These are phyloP conservation scores for Penicillium nordicum DNA, from an alignment of 2,329 filamentous ascomycete species.

Conservation along the genomic window DNA sequence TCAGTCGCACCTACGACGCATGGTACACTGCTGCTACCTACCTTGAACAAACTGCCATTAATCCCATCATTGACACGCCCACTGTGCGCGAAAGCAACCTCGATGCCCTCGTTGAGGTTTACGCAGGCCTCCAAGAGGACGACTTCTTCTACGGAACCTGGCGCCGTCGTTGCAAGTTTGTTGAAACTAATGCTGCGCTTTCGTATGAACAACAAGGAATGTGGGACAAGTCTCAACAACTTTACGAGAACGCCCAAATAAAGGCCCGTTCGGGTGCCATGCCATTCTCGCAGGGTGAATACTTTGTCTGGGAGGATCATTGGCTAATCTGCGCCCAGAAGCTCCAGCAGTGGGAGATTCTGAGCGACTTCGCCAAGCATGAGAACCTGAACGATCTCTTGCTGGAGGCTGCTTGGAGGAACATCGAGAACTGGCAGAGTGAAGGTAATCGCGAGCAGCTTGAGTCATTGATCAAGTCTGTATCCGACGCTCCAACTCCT, in stretches of 20 bases:
- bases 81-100: slow-evolving; percentile 88
- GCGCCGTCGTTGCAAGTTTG: slow-evolving; percentile 90
- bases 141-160: slow-evolving; percentile 97
- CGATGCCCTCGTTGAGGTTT: slow-evolving; percentile 91
- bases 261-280: slow-evolving; percentile 95
- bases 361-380: slow-evolving; percentile 96
- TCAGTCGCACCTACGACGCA: slow-evolving; percentile 88
- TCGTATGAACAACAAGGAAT: slow-evolving; percentile 99
- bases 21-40: slow-evolving; percentile 95
- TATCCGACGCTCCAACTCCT: slow-evolving; percentile 95
- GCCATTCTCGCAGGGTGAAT: slow-evolving; percentile 92
- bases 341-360: slow-evolving; percentile 96
- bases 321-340: slow-evolving; percentile 98
- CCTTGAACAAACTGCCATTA: slow-evolving; percentile 83
- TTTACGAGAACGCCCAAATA: slow-evolving; percentile 95
- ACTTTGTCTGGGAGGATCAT: slow-evolving; percentile 99
- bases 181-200: slow-evolving; percentile 93
- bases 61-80: slow-evolving; percentile 77
- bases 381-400: slow-evolving; percentile 97
- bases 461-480: slow-evolving; percentile 89
- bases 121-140: slow-evolving; percentile 85
- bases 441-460: slow-evolving; percentile 82
- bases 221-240: slow-evolving; percentile 97
- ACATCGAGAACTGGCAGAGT: slow-evolving; percentile 90
- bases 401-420: slow-evolving; percentile 91